Conservation (phyloP, 1,139 yeast genomes). For the Arxiozyma slooffiae region DNA sequence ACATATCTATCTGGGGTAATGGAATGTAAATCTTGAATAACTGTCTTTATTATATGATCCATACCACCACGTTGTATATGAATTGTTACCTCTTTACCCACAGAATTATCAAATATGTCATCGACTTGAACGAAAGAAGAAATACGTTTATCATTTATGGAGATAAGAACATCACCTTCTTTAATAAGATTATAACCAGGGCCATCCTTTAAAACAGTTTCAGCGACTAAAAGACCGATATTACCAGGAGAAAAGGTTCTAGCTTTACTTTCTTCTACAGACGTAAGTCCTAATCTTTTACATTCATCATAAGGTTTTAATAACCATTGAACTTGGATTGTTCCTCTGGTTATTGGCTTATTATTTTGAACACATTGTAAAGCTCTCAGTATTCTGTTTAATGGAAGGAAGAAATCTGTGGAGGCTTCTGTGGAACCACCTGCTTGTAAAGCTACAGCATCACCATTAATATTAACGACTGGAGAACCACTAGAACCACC, state of each 20-base stretch:
- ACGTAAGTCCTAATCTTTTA: constrained; percentile 70
- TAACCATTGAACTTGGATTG: constrained; percentile 86
- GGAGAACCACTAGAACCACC: constrained; percentile 97
- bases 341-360: constrained; percentile 62
- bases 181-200: constrained; percentile 67
- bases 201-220: constrained; percentile 74
- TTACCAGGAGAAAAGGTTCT: constrained; percentile 62
- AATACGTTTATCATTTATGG: constrained; percentile 57
- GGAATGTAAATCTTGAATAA: constrained; percentile 65
- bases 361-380: constrained; percentile 56
- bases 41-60: constrained; percentile 41
- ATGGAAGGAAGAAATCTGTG: constrained; percentile 84
- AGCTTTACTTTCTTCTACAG: constrained; percentile 62
- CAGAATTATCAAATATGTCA: constrained; percentile 64
- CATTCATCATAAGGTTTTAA: constrained; percentile 86
- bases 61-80: constrained; percentile 69
- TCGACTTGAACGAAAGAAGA: constrained; percentile 75
- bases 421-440: constrained; percentile 90
- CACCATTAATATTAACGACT: constrained; percentile 76
- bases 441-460: constrained; percentile 86
- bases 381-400: constrained; percentile 75
- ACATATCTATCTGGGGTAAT: constrained; percentile 78
- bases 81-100: constrained; percentile 51
- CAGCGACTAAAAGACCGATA: constrained; percentile 79
- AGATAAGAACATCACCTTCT: constrained; percentile 79